A percentile compares a stretch with the other conserved stretches of the same genome.
phyloP scores from a whole-genome alignment of 2,329 filamentous ascomycete species.

The Sarocladium kiliense region DNA sequence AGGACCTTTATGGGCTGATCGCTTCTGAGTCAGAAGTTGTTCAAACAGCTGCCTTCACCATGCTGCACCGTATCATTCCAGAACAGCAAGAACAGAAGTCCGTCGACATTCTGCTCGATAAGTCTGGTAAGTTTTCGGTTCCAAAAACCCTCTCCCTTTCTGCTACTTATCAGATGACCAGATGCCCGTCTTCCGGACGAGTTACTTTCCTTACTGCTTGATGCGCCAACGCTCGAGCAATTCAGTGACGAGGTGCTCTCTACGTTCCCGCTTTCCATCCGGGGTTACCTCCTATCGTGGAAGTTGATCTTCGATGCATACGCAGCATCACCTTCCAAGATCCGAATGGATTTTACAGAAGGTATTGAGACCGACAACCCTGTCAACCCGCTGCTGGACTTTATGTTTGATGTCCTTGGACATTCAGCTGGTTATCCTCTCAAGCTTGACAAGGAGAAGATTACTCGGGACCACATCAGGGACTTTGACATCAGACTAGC shows the following conservation, averaged over 20 bases:
- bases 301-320: constrained; percentile 85
- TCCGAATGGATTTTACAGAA: constrained; percentile 75
- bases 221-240: constrained; percentile 66
- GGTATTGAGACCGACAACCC: constrained; percentile 71
- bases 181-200: constrained; percentile 75
- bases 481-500: constrained; percentile 47
- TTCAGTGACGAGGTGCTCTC: constrained; percentile 62
- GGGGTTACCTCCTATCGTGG: constrained; percentile 86
- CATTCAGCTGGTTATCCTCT: constrained; percentile 69
- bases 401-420: constrained; percentile 80
- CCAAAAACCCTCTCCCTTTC: too few species aligned
- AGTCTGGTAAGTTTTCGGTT: constrained; percentile 40
- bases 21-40: constrained; percentile 70
- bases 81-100: constrained; percentile 75
- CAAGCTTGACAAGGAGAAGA: constrained; percentile 64
- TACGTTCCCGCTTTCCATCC: constrained; percentile 63
- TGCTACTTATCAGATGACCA: constrained; percentile 14
- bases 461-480: constrained; percentile 51
- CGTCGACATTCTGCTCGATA: constrained; percentile 68
- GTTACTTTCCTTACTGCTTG: constrained; percentile 75
- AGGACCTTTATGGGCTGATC: constrained; percentile 69
- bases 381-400: constrained; percentile 64
- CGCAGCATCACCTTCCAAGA: constrained; percentile 68
- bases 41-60: constrained; percentile 72
- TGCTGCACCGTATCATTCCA: constrained; percentile 78